Evolutionary conservation across 495 filamentous ascomycete genomes (phyloP).

Genomic region (Podospora anserina): DNA sequence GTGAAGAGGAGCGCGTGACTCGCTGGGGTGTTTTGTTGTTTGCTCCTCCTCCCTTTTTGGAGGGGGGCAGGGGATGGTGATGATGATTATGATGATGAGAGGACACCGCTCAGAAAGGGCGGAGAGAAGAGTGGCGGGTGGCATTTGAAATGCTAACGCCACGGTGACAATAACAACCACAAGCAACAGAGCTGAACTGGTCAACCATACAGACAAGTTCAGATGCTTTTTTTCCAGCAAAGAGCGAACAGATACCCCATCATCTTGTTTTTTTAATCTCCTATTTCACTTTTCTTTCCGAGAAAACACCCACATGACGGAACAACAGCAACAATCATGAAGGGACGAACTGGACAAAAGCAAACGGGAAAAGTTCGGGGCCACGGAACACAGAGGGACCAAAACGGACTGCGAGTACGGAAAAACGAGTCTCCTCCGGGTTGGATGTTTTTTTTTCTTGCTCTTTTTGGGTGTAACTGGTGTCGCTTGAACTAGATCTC

Average conservation of each 20-base stretch:
- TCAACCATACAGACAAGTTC: background rate
- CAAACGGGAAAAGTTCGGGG: background rate
- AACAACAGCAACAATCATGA: background rate
- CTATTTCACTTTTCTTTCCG: background rate
- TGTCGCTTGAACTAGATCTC: too few relatives aligned
- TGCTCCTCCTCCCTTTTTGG: background rate
- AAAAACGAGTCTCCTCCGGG: too few relatives aligned
- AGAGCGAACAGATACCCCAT: background rate
- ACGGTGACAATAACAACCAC: background rate
- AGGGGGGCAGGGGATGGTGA: background rate
- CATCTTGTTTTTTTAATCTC: background rate
- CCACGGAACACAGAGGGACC: too few relatives aligned
- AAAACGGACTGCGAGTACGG: background rate
- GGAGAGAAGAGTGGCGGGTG: background rate
- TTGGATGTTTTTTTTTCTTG: too few relatives aligned
- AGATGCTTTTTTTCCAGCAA: background rate
- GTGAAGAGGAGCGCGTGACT: constrained; percentile 7
- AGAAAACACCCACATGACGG: background rate
- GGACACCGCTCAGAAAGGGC: background rate
- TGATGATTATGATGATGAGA: background rate
- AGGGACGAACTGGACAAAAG: background rate
- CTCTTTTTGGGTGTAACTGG: too few relatives aligned
- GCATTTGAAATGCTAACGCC: background rate
- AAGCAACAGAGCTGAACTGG: background rate
- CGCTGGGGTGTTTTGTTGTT: background rate